Base-by-base conservation (phyloP, 495 filamentous ascomycete genomes). In the Evansstolkia leycettana region DNA sequence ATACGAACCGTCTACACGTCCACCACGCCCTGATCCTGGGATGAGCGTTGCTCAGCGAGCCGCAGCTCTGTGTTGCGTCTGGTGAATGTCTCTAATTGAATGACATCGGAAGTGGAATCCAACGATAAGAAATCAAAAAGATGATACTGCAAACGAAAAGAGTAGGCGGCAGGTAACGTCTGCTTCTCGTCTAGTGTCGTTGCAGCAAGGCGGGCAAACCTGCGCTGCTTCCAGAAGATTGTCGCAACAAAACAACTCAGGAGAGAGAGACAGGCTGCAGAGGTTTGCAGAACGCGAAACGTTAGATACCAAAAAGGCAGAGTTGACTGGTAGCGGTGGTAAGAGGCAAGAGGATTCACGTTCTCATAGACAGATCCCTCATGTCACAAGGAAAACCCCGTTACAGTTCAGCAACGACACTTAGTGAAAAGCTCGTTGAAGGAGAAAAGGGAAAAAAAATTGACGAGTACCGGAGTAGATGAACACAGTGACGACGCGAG, bases 351-450 rank as follows among this genome's bases (percentile, higher is more conserved):
- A 40, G 29, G 37, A 42, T 36, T 35, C 41, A 44, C 38, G 42
- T 45, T 47, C 37, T 26, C 20, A 40, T 36, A 31, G 28, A 23
- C 14, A 43, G 31, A 43, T 54, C 54, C 54, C 43, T 50, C 15
- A 15, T 4, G 23, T 11, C 18, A 16, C n/a, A 51, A 41, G 45
- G 40, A 52, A 47, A 48, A 34, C 47, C 45, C 50, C 30, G 38
- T 28, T 34, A 43, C 46, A 50, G 45, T 36, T 51, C 39, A 48
- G 47, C 61, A 64, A 65, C 63, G 61, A 67, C 55, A 64, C 63
- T 65, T 67, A 67, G 57, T 64, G 60, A 67, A 67, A 67, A 65
- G 63, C 60, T 67, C 63, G 63, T 63, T 65, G 56, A 39, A 42
- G 40, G 36, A 40, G 35, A 29, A 30, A 38, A 31, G 19, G 16